These are phyloP conservation scores for Cicer arietinum DNA, from an alignment of 306 rosid genomes.

Conservation along the genomic window DNA sequence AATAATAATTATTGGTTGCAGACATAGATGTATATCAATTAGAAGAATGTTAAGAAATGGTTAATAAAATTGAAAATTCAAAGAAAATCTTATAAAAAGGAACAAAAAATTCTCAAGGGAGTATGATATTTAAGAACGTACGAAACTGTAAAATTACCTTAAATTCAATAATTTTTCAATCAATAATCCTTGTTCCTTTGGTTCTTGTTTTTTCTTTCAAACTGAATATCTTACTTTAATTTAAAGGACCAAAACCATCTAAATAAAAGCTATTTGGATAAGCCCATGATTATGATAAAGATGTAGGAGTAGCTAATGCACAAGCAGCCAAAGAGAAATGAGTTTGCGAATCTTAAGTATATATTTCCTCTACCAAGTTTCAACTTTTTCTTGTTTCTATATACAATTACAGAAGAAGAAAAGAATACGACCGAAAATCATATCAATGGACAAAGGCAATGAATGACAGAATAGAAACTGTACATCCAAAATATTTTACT, in stretches of 20 bases:
- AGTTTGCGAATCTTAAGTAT: slow-evolving; percentile 5
- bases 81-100: no score
- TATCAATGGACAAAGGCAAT: slow-evolving; percentile 1
- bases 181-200: no score
- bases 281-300: not conserved
- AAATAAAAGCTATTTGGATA: not conserved
- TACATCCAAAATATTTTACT: slow-evolving; percentile 31
- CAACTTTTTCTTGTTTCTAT: not conserved
- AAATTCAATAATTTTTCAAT: no score
- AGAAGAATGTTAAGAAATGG: no score
- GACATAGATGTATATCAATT: no score
- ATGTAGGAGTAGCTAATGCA: not conserved
- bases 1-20: no score
- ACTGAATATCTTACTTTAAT: no score
- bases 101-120: no score
- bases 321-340: slow-evolving; percentile 1
- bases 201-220: no score
- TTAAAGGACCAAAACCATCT: not conserved
- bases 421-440: not conserved
- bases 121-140: no score
- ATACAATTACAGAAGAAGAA: not conserved
- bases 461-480: slow-evolving; percentile 27
- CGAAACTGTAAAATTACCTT: no score
- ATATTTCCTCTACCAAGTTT: not conserved
- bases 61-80: no score